These are phyloP conservation scores for Zygnema circumcarinatum DNA, from an alignment of 139 green algal genomes.

Conservation along the genomic window DNA sequence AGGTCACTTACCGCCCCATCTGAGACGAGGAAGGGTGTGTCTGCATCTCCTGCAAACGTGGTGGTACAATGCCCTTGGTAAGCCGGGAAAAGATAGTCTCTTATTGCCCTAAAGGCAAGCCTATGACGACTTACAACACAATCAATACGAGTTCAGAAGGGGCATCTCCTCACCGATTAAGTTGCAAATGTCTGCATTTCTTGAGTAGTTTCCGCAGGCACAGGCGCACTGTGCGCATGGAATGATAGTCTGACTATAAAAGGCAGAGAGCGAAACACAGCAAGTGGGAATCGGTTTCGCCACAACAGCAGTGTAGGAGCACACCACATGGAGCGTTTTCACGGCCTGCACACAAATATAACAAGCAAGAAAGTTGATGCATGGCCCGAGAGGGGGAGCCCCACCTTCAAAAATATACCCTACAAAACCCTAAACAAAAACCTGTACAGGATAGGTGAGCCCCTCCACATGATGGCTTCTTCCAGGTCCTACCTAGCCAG, in stretches of 20 bases:
- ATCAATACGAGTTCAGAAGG: too few relatives aligned
- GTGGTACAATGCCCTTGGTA: neutral
- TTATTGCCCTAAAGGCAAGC: neutral
- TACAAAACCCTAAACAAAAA: too few relatives aligned
- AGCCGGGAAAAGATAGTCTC: neutral
- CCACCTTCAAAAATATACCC: too few relatives aligned
- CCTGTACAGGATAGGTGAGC: too few relatives aligned
- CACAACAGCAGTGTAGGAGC: neutral
- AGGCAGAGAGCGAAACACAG: constrained; percentile 46
- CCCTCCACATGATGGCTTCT: too few relatives aligned
- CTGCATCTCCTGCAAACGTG: neutral
- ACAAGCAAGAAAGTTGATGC: too few relatives aligned
- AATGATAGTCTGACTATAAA: constrained; percentile 46
- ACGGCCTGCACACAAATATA: constrained; percentile 15
- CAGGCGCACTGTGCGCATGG: constrained; percentile 38
- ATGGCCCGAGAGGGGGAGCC: too few relatives aligned
- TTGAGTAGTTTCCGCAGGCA: constrained; percentile 34
- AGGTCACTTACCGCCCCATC: neutral
- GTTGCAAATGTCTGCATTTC: constrained; percentile 4
- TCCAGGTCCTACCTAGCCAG: too few relatives aligned
- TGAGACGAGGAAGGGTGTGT: neutral
- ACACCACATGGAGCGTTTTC: neutral
- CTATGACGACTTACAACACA: too few relatives aligned
- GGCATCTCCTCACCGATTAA: constrained; percentile 9
- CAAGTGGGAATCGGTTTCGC: constrained; percentile 26